A percentile compares a stretch with the other conserved stretches of the same genome.
phyloP scores from a whole-genome alignment of 345 rosid genomes.

The Balakata baccata region DNA sequence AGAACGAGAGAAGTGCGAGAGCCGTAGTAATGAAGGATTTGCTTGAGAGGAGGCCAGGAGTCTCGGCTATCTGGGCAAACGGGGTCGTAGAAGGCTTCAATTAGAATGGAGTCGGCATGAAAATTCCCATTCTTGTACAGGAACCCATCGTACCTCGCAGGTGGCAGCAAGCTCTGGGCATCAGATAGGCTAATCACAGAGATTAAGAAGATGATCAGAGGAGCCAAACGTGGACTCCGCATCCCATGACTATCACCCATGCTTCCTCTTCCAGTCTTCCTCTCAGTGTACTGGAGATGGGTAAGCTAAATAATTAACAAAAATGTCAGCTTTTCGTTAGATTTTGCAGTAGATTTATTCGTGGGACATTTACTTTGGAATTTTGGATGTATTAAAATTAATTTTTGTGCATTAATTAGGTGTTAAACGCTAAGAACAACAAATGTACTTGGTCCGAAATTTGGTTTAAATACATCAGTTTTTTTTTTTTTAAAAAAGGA shows the following conservation, averaged over 20 bases:
- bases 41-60: constrained; percentile 78
- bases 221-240: background rate
- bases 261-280: background rate
- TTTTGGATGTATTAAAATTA: too few species aligned
- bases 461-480: too few species aligned
- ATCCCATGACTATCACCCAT: constrained; percentile 10
- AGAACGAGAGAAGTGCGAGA: constrained; percentile 51
- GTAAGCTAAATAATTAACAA: background rate
- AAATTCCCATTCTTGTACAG: constrained; percentile 33
- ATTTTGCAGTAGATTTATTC: too few species aligned
- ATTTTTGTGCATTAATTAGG: too few species aligned
- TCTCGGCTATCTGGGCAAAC: constrained; percentile 86
- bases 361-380: too few species aligned
- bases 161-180: constrained; percentile 80
- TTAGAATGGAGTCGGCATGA: constrained; percentile 42
- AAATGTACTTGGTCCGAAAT: too few species aligned
- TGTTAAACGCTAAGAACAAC: too few species aligned
- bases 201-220: constrained; percentile 18
- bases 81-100: constrained; percentile 90
- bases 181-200: constrained; percentile 10
- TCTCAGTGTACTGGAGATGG: background rate
- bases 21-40: constrained; percentile 58
- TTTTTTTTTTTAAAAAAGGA: too few species aligned
- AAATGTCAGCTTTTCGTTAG: too few species aligned
- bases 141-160: constrained; percentile 76